A percentile compares a stretch with the other conserved stretches of the same genome.
phyloP scores from a whole-genome alignment of 495 filamentous ascomycete genomes.

The Clohesyomyces aquaticus region DNA sequence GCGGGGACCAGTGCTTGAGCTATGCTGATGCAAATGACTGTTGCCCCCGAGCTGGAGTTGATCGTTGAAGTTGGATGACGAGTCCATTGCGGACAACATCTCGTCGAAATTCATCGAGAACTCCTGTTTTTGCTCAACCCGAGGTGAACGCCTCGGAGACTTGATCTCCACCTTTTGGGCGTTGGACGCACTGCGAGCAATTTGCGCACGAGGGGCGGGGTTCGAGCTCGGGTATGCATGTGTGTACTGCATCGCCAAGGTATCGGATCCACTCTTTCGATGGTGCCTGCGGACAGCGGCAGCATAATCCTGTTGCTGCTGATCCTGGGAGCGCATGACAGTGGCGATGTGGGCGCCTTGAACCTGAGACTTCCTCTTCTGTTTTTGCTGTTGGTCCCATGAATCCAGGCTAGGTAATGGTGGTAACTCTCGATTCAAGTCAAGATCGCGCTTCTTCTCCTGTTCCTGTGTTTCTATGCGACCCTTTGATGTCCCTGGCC shows the following conservation, averaged over 20 bases:
- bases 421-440: constrained; percentile 51
- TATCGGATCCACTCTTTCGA: constrained; percentile 38
- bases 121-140: background rate
- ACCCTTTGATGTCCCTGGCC: constrained; percentile 32
- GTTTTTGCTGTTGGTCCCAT: constrained; percentile 40
- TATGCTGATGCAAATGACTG: constrained; percentile 4
- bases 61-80: constrained; percentile 11
- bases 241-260: constrained; percentile 30
- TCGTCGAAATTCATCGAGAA: constrained; percentile 32
- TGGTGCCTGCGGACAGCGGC: constrained; percentile 34
- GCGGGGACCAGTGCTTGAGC: constrained; percentile 7
- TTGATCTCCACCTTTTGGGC: background rate
- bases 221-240: constrained; percentile 16
- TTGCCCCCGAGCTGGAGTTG: constrained; percentile 14
- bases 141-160: background rate
- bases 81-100: constrained; percentile 29
- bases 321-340: constrained; percentile 39
- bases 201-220: constrained; percentile 3
- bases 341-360: constrained; percentile 39
- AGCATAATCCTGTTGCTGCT: constrained; percentile 33
- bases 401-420: constrained; percentile 49
- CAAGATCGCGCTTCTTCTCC: constrained; percentile 37
- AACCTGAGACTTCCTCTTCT: constrained; percentile 22
- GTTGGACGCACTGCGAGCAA: background rate
- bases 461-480: constrained; percentile 29